These are phyloP conservation scores for Takashimella koratensis DNA, from an alignment of 1,284 basidiomycete species.

Conservation along the genomic window DNA sequence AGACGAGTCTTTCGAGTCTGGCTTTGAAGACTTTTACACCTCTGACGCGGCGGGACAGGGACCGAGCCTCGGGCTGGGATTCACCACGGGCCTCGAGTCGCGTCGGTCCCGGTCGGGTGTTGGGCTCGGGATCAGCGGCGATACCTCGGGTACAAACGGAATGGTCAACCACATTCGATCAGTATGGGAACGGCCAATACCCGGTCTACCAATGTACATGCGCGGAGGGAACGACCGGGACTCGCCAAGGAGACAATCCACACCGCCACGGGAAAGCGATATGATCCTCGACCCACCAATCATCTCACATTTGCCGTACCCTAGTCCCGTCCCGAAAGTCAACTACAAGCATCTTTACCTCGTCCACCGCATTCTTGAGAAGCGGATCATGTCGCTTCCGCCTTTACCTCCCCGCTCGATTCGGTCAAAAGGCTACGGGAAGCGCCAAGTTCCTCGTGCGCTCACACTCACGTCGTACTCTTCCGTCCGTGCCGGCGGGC, in stretches of 20 bases:
- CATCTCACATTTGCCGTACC: conserved; percentile 33
- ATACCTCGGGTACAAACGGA: neutral
- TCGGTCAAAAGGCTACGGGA: neutral
- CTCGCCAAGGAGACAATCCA: neutral
- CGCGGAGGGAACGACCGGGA: neutral
- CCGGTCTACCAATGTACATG: conserved; percentile 16
- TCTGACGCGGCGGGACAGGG: neutral
- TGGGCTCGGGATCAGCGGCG: neutral
- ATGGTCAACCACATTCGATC: neutral
- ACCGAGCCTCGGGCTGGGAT: conserved; percentile 1
- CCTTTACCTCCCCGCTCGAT: neutral
- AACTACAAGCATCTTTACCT: conserved; percentile 48
- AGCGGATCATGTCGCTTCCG: conserved; percentile 25
- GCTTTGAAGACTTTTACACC: conserved; percentile 13
- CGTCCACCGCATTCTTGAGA: conserved; percentile 30
- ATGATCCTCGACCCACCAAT: conserved; percentile 18
- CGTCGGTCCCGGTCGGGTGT: neutral
- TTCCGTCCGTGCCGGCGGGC: conserved; percentile 39
- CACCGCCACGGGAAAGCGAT: neutral
- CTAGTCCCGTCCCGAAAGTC: conserved; percentile 31
- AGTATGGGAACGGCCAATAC: conserved; percentile 10
- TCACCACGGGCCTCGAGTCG: neutral
- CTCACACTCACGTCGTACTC: conserved; percentile 19
- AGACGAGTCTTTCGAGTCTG: conserved; percentile 24
- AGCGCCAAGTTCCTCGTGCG: conserved; percentile 1